phyloP scores from a whole-genome alignment of 768 basidiomycete genomes.

The Phaeotremella skinneri region DNA sequence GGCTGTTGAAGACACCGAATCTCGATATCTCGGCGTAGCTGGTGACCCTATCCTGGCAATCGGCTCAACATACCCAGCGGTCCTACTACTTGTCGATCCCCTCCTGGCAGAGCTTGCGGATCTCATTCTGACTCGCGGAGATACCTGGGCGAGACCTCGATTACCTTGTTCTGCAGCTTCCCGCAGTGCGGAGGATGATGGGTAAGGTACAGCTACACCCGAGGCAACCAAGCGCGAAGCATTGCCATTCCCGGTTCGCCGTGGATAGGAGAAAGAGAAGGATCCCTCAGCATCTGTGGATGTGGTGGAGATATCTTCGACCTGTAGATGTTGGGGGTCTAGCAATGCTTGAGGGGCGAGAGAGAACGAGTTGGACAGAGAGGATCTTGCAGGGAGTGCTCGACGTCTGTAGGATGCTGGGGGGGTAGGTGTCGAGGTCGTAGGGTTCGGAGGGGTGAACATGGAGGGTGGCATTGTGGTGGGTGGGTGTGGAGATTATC shows the following conservation, averaged over 20 bases:
- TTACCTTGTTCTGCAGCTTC: constrained; percentile 34
- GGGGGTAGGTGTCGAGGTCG: constrained; percentile 15
- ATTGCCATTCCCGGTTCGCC: background rate
- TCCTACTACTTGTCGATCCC: background rate
- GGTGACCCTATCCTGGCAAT: too few species aligned
- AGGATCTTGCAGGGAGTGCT: constrained; percentile 28
- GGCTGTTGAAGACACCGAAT: too few species aligned
- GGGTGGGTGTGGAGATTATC: background rate
- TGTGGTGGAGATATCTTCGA: constrained; percentile 5
- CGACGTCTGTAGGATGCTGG: constrained; percentile 16
- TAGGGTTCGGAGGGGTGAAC: constrained; percentile 39
- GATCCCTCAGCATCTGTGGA: constrained; percentile 14
- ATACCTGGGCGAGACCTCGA: constrained; percentile 38
- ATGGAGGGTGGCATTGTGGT: constrained; percentile 9
- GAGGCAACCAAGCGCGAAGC: background rate
- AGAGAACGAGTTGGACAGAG: constrained; percentile 37
- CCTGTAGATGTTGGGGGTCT: background rate
- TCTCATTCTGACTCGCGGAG: constrained; percentile 24
- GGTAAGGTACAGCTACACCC: background rate
- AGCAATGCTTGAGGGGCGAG: constrained; percentile 15
- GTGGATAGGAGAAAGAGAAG: constrained; percentile 27
- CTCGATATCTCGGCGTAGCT: too few species aligned
- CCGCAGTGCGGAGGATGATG: background rate
- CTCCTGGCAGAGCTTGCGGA: background rate
- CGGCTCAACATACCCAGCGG: too few species aligned